phyloP scores from a whole-genome alignment of 2,329 filamentous ascomycete species.

The Colletotrichum simmondsii region DNA sequence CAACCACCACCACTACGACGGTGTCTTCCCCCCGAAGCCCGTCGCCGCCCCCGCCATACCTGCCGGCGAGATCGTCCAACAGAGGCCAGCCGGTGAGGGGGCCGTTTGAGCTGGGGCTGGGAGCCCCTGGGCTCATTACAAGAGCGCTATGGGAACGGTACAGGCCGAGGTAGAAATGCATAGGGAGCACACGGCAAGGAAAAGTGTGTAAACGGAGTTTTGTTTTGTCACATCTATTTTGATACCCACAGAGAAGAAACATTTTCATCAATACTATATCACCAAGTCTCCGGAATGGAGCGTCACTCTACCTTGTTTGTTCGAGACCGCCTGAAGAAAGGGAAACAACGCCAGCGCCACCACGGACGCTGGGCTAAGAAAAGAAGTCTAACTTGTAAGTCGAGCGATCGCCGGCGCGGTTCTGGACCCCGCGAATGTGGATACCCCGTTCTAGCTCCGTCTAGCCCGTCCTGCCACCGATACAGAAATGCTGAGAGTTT shows the following conservation, averaged over 20 bases:
- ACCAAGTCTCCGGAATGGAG: neutral
- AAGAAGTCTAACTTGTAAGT: neutral
- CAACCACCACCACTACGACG: neutral
- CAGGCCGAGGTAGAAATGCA: neutral
- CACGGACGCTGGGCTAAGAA: neutral
- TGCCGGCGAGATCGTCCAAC: slow-evolving; percentile 6
- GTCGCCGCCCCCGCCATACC: slow-evolving; percentile 28
- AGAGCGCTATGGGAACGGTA: slow-evolving; percentile 10
- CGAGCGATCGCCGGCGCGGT: neutral
- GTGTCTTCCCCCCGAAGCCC: slow-evolving; percentile 16
- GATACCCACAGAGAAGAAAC: slow-evolving; percentile 13
- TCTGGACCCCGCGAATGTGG: neutral
- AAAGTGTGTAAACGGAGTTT: neutral
- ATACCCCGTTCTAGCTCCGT: neutral
- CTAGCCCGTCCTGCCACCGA: neutral
- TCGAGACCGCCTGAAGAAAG: neutral
- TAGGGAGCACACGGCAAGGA: neutral
- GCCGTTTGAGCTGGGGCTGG: slow-evolving; percentile 16
- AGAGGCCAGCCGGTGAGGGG: neutral
- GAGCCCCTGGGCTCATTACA: slow-evolving; percentile 22
- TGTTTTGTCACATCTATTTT: neutral
- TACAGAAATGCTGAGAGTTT: neutral
- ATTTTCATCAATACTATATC: neutral
- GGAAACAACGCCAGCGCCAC: neutral
- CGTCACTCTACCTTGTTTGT: neutral